Conservation (phyloP, 1,284 basidiomycete species). For the Ganoderma resinaceum region DNA sequence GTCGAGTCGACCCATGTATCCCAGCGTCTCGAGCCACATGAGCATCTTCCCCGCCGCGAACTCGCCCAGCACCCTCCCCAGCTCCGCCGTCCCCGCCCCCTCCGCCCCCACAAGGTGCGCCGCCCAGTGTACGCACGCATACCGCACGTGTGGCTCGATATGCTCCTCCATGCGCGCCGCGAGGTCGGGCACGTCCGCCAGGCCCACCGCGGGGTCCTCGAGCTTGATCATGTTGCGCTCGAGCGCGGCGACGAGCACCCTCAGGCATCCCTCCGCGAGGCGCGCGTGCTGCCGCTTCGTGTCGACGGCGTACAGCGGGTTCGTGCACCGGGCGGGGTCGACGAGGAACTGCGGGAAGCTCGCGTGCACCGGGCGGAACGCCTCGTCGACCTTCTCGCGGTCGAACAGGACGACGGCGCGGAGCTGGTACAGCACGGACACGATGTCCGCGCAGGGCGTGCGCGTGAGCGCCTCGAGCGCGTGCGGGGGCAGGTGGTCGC, state of each 20-base stretch:
- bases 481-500: slow-evolving; percentile 55
- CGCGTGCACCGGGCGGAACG: slow-evolving; percentile 17
- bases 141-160: background rate
- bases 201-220: background rate
- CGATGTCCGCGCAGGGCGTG: slow-evolving; percentile 60
- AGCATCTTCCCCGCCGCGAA: slow-evolving; percentile 7
- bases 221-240: background rate
- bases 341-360: slow-evolving; percentile 26
- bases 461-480: slow-evolving; percentile 83
- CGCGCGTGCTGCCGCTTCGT: slow-evolving; percentile 78
- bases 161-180: background rate
- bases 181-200: background rate
- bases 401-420: slow-evolving; percentile 86
- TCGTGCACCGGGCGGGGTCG: slow-evolving; percentile 51
- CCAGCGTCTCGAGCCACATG: slow-evolving; percentile 18
- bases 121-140: background rate
- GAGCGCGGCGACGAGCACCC: background rate
- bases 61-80: background rate
- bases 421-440: slow-evolving; percentile 82
- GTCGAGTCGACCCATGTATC: background rate
- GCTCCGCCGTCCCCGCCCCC: background rate
- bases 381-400: slow-evolving; percentile 55
- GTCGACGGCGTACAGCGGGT: slow-evolving; percentile 81
- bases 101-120: background rate
- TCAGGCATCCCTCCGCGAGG: slow-evolving; percentile 25